Evolutionary conservation across 306 rosid genomes (phyloP).

Genomic region (Inga laurina): DNA sequence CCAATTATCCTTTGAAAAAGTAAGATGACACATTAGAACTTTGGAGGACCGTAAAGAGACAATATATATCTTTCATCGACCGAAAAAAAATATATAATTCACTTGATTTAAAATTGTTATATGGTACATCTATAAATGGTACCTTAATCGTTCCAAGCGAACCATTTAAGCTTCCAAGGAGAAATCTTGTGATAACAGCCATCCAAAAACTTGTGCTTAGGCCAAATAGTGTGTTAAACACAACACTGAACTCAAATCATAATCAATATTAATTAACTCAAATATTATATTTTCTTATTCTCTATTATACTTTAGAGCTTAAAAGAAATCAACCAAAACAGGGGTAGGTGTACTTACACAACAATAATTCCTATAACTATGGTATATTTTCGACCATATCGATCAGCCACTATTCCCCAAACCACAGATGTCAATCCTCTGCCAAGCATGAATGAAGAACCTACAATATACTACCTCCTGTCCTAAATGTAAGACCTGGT

Average conservation of each 20-base stretch:
- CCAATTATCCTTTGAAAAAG: neutral
- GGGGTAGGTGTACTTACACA: slow-evolving; percentile 48
- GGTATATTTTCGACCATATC: slow-evolving; percentile 85
- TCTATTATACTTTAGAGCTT: neutral
- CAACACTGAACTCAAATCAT: slow-evolving; percentile 49
- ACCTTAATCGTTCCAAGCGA: slow-evolving; percentile 88
- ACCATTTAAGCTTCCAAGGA: slow-evolving; percentile 84
- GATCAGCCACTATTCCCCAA: slow-evolving; percentile 88
- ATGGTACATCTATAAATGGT: neutral
- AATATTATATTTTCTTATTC: neutral
- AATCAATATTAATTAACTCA: neutral
- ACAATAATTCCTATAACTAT: slow-evolving; percentile 51
- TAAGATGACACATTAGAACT: neutral
- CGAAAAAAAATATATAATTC: neutral
- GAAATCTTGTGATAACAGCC: slow-evolving; percentile 74
- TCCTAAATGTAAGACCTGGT: too few species aligned
- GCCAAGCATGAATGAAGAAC: slow-evolving; percentile 80
- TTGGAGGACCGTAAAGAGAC: neutral
- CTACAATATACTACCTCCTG: slow-evolving; percentile 37
- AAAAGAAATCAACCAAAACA: neutral
- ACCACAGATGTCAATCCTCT: slow-evolving; percentile 67
- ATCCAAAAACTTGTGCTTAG: slow-evolving; percentile 86
- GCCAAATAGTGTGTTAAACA: slow-evolving; percentile 86
- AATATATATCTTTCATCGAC: neutral
- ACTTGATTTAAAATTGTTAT: neutral